These are phyloP conservation scores for Chenopodium album DNA, from an alignment of 148 eudicot genomes.

Conservation along the genomic window DNA sequence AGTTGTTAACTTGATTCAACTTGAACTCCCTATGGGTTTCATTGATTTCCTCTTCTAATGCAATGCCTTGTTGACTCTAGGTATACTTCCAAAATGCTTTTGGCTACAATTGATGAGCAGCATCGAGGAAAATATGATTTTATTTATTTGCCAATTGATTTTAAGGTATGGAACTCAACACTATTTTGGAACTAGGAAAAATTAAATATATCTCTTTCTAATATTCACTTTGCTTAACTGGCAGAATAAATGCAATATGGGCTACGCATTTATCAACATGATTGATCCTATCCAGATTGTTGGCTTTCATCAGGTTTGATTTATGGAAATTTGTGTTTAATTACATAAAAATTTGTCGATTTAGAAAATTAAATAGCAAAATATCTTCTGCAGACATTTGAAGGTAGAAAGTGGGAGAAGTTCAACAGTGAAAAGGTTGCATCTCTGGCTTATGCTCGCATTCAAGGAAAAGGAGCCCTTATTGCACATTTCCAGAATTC, in stretches of 20 bases:
- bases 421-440: conserved; percentile 84
- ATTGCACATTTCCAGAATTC: conserved; percentile 87
- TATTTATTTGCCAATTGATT: conserved; percentile 72
- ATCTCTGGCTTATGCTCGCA: conserved; percentile 74
- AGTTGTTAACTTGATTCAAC: background rate
- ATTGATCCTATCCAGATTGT: conserved; percentile 60
- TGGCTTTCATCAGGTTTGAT: conserved; percentile 63
- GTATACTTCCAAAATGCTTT: conserved; percentile 79
- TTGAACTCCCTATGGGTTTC: conserved; percentile 2
- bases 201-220: background rate
- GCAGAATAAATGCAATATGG: conserved; percentile 88
- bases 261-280: conserved; percentile 83
- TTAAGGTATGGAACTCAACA: conserved; percentile 44
- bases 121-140: conserved; percentile 73
- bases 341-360: background rate
- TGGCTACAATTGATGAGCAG: conserved; percentile 66
- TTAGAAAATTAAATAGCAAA: conserved; percentile 4
- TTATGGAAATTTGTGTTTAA: background rate
- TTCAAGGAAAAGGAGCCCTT: conserved; percentile 76
- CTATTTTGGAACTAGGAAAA: background rate
- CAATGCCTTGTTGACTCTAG: conserved; percentile 28
- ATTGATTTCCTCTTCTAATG: conserved; percentile 10
- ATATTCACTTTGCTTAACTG: conserved; percentile 10
- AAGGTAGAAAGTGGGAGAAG: conserved; percentile 77
- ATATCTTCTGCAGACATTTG: conserved; percentile 52